These are phyloP conservation scores for Triticum monococcum DNA, from an alignment of 176 grass and related monocot genomes.

Conservation along the genomic window DNA sequence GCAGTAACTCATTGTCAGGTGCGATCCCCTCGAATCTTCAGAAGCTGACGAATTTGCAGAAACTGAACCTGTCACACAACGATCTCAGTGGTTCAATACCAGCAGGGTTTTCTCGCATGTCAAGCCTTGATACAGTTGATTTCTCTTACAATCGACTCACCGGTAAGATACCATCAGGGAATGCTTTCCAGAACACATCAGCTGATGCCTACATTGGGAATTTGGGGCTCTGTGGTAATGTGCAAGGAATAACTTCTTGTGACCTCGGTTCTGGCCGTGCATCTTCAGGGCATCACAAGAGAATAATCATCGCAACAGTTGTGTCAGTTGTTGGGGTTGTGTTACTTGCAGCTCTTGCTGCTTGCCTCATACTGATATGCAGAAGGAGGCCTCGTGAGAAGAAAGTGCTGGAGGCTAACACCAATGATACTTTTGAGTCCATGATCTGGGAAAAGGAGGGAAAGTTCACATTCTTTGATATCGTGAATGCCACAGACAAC, in stretches of 20 bases:
- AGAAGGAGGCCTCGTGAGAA: conserved; percentile 48
- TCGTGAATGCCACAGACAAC: conserved; percentile 73
- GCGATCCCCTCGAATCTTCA: conserved; percentile 58
- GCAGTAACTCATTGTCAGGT: conserved; percentile 73
- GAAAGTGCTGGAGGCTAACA: conserved; percentile 40
- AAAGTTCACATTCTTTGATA: conserved; percentile 81
- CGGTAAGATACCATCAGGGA: conserved; percentile 58
- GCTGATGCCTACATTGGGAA: conserved; percentile 57
- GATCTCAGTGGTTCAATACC: conserved; percentile 65
- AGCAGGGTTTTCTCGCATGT: conserved; percentile 46
- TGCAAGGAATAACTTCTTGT: conserved; percentile 57
- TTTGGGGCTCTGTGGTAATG: conserved; percentile 68
- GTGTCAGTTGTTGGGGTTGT: conserved; percentile 49
- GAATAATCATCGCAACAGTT: conserved; percentile 58
- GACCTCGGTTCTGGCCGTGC: conserved; percentile 16
- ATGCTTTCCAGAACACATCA: conserved; percentile 48
- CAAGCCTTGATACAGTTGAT: conserved; percentile 76
- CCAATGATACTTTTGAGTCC: conserved; percentile 40
- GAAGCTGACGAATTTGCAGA: conserved; percentile 47
- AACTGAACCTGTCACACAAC: conserved; percentile 82
- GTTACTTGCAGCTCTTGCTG: conserved; percentile 38
- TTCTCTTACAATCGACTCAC: conserved; percentile 87
- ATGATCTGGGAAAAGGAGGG: conserved; percentile 90
- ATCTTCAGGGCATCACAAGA: conserved; percentile 56
- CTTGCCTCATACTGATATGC: conserved; percentile 43